Evolutionary conservation across 345 rosid genomes (phyloP).

Genomic region (Adansonia digitata): DNA sequence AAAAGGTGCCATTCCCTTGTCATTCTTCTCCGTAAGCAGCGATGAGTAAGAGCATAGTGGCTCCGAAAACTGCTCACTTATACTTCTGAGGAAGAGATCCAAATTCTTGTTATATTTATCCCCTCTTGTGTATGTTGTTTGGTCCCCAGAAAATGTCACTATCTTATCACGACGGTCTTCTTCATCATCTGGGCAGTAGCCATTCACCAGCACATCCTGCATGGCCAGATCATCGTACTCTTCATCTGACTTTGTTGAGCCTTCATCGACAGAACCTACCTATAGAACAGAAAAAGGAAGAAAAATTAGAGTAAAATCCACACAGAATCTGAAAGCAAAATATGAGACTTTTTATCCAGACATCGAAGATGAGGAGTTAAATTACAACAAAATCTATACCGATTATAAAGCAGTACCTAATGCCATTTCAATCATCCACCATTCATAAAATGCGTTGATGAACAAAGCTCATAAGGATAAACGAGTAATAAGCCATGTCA

Average conservation of each 20-base stretch:
- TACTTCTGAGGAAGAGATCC: constrained; percentile 44
- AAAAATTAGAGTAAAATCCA: neutral
- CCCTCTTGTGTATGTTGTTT: constrained; percentile 15
- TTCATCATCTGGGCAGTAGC: constrained; percentile 61
- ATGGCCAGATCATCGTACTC: constrained; percentile 96
- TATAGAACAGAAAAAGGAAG: constrained; percentile 15
- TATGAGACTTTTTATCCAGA: neutral
- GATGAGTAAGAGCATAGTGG: constrained; percentile 45
- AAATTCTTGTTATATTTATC: constrained; percentile 60
- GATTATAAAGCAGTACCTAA: neutral
- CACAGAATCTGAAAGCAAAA: neutral
- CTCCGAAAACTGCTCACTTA: constrained; percentile 40
- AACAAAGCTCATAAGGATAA: neutral
- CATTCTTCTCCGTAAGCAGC: constrained; percentile 38
- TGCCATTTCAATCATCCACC: neutral
- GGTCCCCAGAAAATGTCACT: constrained; percentile 8
- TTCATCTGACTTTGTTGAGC: constrained; percentile 88
- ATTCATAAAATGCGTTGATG: neutral
- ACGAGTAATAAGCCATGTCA: neutral
- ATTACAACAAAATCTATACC: neutral
- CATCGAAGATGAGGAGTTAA: neutral
- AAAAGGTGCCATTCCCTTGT: constrained; percentile 24
- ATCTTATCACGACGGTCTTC: constrained; percentile 36
- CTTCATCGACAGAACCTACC: constrained; percentile 99
- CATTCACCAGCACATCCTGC: constrained; percentile 57